phyloP scores from a whole-genome alignment of 2,329 filamentous ascomycete genomes.

The Aspergillus piperis region DNA sequence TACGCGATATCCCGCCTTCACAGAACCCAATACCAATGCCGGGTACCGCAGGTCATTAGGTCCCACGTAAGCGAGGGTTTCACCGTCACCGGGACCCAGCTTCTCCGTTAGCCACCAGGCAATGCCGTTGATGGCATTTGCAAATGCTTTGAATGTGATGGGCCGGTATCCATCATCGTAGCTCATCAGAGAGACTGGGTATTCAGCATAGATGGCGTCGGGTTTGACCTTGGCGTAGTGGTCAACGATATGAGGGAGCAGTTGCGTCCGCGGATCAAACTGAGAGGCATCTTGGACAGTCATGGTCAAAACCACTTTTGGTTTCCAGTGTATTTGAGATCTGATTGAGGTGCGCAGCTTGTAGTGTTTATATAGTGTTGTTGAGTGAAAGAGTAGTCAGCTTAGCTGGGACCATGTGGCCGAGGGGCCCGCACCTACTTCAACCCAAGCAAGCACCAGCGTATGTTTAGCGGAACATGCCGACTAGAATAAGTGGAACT shows the following conservation, averaged over 20 bases:
- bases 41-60: slow-evolving; percentile 45
- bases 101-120: slow-evolving; percentile 26
- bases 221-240: slow-evolving; percentile 33
- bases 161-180: slow-evolving; percentile 34
- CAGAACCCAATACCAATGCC: slow-evolving; percentile 39
- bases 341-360: too few relatives aligned
- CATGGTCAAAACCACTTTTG: background rate
- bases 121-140: slow-evolving; percentile 30
- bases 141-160: slow-evolving; percentile 32
- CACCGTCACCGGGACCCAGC: slow-evolving; percentile 33
- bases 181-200: slow-evolving; percentile 28
- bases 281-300: background rate
- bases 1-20: slow-evolving; percentile 40
- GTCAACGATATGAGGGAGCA: slow-evolving; percentile 41
- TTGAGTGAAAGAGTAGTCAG: too few relatives aligned
- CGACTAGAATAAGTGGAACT: too few relatives aligned
- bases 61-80: slow-evolving; percentile 44
- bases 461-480: too few relatives aligned
- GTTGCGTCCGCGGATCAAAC: background rate
- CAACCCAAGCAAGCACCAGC: too few relatives aligned
- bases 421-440: too few relatives aligned
- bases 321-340: too few relatives aligned
- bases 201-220: slow-evolving; percentile 34
- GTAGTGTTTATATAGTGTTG: too few relatives aligned
- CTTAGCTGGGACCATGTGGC: too few relatives aligned